Evolutionary conservation across 1,139 yeast genomes (phyloP).

Genomic region (Debaryomycetaceae sp.): DNA sequence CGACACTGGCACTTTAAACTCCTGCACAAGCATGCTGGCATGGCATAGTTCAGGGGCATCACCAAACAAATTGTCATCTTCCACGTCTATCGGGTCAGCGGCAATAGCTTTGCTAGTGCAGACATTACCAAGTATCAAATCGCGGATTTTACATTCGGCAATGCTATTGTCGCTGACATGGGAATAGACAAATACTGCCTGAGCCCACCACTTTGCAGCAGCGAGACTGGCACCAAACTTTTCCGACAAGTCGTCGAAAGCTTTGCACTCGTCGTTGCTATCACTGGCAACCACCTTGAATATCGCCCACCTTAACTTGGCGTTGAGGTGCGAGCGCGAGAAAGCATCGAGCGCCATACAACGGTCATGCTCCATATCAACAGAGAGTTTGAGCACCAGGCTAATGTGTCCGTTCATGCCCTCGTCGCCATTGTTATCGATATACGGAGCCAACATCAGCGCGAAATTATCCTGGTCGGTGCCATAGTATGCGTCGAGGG

Average conservation of each 20-base stretch:
- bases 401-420: constrained; percentile 4
- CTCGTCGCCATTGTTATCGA: constrained; percentile 2
- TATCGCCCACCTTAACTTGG: constrained; percentile 45
- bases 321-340: constrained; percentile 9
- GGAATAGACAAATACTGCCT: constrained; percentile 50
- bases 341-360: background rate
- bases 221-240: constrained; percentile 46
- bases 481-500: constrained; percentile 53
- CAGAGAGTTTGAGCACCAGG: constrained; percentile 15
- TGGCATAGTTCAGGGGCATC: background rate
- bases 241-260: constrained; percentile 31
- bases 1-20: constrained; percentile 26
- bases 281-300: constrained; percentile 27
- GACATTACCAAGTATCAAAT: constrained; percentile 25
- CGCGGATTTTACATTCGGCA: constrained; percentile 29
- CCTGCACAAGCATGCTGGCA: background rate
- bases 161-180: constrained; percentile 37
- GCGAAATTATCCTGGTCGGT: constrained; percentile 35
- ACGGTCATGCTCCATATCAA: constrained; percentile 2
- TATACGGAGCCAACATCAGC: constrained; percentile 14
- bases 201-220: constrained; percentile 38
- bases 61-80: constrained; percentile 12
- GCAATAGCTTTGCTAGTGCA: constrained; percentile 20
- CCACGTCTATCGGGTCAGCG: constrained; percentile 23
- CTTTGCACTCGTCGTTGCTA: background rate